Evolutionary conservation across 345 rosid genomes (phyloP), one percentile per base, ranked within the genome.

Genomic region (Streptanthus diversifolius): DNA sequence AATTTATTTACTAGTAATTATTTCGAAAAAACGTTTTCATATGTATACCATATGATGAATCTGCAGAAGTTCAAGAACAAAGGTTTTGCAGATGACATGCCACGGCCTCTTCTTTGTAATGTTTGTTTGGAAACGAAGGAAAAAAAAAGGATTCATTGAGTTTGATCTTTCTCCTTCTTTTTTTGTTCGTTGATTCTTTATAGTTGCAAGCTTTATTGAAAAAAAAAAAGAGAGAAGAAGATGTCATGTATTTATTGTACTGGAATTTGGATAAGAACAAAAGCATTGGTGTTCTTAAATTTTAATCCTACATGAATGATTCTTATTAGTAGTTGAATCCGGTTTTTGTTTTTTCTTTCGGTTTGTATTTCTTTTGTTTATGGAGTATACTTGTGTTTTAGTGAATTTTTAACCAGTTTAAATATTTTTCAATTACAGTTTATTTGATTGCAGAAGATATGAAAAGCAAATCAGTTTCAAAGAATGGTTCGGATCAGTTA

Each of bases 171-270:
- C 19, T 72, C 78, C 82, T 71, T 68, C 64, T 45, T 11, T 56
- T 43, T 52, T 15, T 48, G 37, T 40, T 18, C 72, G 55, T 70
- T 64, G 65, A 78, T 80, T 79, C 80, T 78, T 83, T 83, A 63
- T 61, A 72, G 72, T 73, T 77, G 73, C 78, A 80, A 24, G 44
- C 17, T 12, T 40, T 40, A 13, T 13, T 1, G 3, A 24, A 1
- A 24, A 24, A 24, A 2, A 40, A 40, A 9, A 36, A 36, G n/a
- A n/a, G n/a, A n/a, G n/a, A n/a, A n/a, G n/a, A 0, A 0, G 2
- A 36, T 29, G 40, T 36, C 40, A 36, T 36, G 40, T 9, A 36
- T 36, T 1, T 24, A 24, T 24, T 24, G 25, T 24, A 24, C 3
- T 24, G 3, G 25, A 24, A 1, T 24, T 24, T 24, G 25, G 25